Evolutionary conservation across 2,329 filamentous ascomycete genomes (phyloP), one percentile per base, ranked within the genome.

Genomic region (Nannizzia gypsea): DNA sequence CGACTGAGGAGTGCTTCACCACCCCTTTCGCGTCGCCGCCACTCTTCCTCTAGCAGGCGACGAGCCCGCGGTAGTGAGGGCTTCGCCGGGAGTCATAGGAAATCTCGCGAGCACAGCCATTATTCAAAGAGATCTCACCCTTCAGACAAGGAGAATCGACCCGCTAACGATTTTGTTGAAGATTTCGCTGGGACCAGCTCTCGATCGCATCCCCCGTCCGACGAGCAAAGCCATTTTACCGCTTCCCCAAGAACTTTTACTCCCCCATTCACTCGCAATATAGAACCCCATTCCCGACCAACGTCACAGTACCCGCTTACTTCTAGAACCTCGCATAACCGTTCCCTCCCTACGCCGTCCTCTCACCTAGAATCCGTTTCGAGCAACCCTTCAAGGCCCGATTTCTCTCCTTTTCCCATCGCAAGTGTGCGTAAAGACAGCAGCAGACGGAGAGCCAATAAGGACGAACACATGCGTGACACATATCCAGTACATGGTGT

Each of bases 1-100:
- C 70, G 73, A 62, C 76, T 71, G 59, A 71, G 72, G 60, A 76
- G 73, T 63, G 72, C 72, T 59, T 76, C 75, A 31, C 72, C 66
- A 58, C 57, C 71, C 50, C 67, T 66, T 54, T 65, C 64, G 40
- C 67, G 66, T 59, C 68, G 63, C 24, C 67, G 67, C 36, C 66
- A 67, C 56, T 64, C 67, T 44, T 70, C 58, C 20, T 28, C n/a
- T 17, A 42, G 70, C 40, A 66, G 68, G 40, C 67, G 68, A 42
- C 67, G 69, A 61, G 68, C 71, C 62, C 72, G 70, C 64, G 72
- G 71, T 58, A 72, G 72, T 64, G 70, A 74, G 59, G 72, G 73
- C 54, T 69, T 67, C 56, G 65, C 68, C 50, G 69, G 68, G 61
- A 70, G 70, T 61, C 68, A 68, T 60, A 70, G 74, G 52, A 70